These are phyloP conservation scores for Desmodesmus armatus DNA, from an alignment of 139 green algal species.

Conservation along the genomic window DNA sequence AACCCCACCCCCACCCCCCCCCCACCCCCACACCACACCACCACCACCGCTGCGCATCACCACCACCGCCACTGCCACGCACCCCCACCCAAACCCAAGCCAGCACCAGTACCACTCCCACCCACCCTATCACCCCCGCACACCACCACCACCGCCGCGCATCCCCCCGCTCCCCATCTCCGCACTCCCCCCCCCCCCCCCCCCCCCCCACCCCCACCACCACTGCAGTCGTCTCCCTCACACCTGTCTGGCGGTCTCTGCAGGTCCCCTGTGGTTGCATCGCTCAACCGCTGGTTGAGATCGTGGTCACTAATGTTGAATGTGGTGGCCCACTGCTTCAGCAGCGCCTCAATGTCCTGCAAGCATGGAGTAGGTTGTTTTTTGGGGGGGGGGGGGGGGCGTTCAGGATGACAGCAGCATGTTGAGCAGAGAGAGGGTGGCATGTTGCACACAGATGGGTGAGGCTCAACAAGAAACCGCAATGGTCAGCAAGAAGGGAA, in stretches of 20 bases:
- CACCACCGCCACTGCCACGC: not conserved
- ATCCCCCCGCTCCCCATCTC: not conserved
- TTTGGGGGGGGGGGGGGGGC: not conserved
- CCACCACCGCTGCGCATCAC: too few species aligned
- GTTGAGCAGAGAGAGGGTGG: not conserved
- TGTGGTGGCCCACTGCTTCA: conserved; percentile 38
- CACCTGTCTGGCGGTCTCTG: conserved; percentile 39
- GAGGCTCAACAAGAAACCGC: not conserved
- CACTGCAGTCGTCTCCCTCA: not conserved
- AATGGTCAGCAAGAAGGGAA: not conserved
- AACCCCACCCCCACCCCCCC: not conserved
- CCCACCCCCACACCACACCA: not conserved
- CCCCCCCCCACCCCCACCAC: too few species aligned
- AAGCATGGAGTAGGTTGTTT: not conserved
- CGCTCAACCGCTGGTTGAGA: conserved; percentile 20
- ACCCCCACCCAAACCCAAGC: too few species aligned
- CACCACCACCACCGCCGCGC: not conserved
- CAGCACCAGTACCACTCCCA: not conserved
- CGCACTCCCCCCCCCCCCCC: not conserved
- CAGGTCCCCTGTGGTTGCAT: conserved; percentile 20
- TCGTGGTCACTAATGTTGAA: conserved; percentile 27
- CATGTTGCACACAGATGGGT: not conserved
- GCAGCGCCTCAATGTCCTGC: conserved; percentile 38
- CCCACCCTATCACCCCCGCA: not conserved
- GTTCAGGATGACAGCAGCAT: not conserved